A percentile compares a stretch with the other conserved stretches of the same genome.
Conservation (phyloP, 139 green algal species). For the Raphidocelis subcapitata region DNA sequence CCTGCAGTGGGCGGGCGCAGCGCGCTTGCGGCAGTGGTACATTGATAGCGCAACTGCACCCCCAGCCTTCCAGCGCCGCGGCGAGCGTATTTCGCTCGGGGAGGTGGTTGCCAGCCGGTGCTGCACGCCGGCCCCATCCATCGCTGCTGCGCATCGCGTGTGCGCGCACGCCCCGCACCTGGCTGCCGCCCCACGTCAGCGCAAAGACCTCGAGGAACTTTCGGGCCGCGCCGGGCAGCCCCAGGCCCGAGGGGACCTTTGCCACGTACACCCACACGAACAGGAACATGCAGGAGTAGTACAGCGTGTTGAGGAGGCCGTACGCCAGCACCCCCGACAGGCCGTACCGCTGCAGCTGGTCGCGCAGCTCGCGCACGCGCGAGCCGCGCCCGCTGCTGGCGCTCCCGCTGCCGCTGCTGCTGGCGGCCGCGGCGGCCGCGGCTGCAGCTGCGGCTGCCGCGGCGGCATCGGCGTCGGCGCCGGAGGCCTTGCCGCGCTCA, state of each 20-base stretch:
- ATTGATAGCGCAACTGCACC: not conserved
- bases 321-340: conserved; percentile 17
- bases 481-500: no score
- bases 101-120: no score
- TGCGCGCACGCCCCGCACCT: no score
- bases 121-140: no score
- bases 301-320: conserved; percentile 20
- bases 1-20: no score
- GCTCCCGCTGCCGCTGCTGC: conserved; percentile 11
- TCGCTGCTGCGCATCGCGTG: no score
- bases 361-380: not conserved
- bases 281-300: conserved; percentile 23
- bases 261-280: conserved; percentile 19
- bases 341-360: conserved; percentile 16
- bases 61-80: not conserved
- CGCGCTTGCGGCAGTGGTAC: not conserved
- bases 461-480: no score
- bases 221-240: not conserved
- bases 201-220: conserved; percentile 22
- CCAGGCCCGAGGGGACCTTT: conserved; percentile 13
- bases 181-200: conserved; percentile 18
- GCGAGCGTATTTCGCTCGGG: no score
- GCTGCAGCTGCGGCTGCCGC: no score
- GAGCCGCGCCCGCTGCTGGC: not conserved
- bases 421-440: not conserved